phyloP scores from a whole-genome alignment of 2,329 filamentous ascomycete genomes.

The Hymenoscyphus repandus region DNA sequence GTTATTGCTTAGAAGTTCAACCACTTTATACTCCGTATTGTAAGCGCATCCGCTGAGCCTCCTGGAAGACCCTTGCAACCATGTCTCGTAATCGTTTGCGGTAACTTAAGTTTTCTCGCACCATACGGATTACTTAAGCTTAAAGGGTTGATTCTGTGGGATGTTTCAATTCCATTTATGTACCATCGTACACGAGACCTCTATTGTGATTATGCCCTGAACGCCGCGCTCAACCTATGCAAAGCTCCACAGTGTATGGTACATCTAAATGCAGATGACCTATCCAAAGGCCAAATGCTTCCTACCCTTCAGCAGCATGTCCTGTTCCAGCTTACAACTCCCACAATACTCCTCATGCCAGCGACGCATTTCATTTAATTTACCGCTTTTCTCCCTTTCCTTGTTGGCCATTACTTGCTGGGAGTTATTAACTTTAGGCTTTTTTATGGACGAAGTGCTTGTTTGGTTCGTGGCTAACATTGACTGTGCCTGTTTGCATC shows the following conservation, averaged over 20 bases:
- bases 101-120: no score
- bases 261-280: constrained; percentile 5
- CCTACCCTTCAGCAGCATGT: constrained; percentile 21
- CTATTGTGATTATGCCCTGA: background rate
- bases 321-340: constrained; percentile 43
- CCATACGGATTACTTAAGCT: no score
- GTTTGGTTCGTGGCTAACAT: constrained; percentile 37
- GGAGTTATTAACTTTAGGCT: constrained; percentile 18
- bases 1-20: background rate
- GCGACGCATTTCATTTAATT: constrained; percentile 41
- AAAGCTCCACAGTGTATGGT: background rate
- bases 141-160: no score
- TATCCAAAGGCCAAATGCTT: constrained; percentile 23
- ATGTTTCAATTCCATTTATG: background rate
- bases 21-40: no score
- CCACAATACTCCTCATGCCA: constrained; percentile 59
- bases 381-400: constrained; percentile 28
- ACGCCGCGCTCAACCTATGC: background rate
- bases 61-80: no score
- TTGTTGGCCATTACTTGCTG: constrained; percentile 21
- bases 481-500: constrained; percentile 60
- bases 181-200: background rate
- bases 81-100: no score
- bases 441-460: constrained; percentile 21
- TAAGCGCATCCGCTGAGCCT: no score